Base-by-base conservation (phyloP, 2,329 filamentous ascomycete species). In the Fusarium guadeloupense region DNA sequence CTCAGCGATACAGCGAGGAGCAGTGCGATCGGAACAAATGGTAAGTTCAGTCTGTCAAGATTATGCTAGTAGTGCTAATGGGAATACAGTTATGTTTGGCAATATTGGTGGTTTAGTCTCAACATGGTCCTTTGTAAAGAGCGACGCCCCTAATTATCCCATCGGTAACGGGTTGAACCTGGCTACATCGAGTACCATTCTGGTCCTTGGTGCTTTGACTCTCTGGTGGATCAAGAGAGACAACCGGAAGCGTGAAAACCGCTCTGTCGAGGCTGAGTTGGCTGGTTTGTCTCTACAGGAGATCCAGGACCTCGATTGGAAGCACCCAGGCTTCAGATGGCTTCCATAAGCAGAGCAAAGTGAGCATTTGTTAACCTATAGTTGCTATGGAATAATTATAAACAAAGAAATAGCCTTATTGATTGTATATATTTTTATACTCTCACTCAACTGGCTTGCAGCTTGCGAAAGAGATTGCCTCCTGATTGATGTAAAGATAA, bases 91-190 rank as follows among this genome's bases (percentile, higher is more conserved):
- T 68, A 91, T 91, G 88, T 77, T 90, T 20, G 89, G 89, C 23
- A 91, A 91, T 49, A 71, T 91, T 8, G 89, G 89, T 2, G 89
- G 88, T 0, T 70, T 91, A 20, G 81, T 88, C 47, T 80, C 83
- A 0, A 89, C 85, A 0, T 89, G 86, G 87, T 80, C 78, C 2
- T 90, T 88, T 73, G 64, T 90, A 20, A 82, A 84, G 0, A 83
- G 75, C 44, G 89, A 92, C 64, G 83, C 67, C 0, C 89, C 89
- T 0, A 74, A 89, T 52, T 92, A 86, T 65, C 84, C 77, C 23
- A 89, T 90, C 16, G 89, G 89, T 0, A 91, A 91, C 64, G 88
- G 88, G 0, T 70, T 91, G 16, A 91, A 91, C 69, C 69, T 91
- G 46, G 89, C 85, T 0, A 86, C 86, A 1, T 66, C 67, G 0